Conservation (phyloP, 371 early-diverging fungal genomes). For the Mucor circinelloides region DNA sequence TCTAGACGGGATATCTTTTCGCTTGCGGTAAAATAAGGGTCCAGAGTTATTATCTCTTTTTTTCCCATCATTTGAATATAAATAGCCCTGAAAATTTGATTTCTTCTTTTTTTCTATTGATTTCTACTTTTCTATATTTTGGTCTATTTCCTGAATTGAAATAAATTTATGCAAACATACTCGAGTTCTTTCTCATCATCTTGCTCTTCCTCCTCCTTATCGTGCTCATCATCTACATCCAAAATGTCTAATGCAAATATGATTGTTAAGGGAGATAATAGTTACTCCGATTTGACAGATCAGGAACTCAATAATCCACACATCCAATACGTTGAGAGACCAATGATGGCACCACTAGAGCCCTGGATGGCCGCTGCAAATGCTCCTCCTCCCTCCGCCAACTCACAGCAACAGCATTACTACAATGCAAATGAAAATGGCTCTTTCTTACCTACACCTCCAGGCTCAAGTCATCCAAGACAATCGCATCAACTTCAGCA, state of each 20-base stretch:
- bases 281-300: constrained; percentile 7
- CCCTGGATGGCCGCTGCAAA: background rate
- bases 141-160: background rate
- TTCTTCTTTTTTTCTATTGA: background rate
- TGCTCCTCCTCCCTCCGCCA: background rate
- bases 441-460: background rate
- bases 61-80: background rate
- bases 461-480: background rate
- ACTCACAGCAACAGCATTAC: background rate
- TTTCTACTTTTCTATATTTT: background rate
- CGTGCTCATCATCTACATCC: background rate
- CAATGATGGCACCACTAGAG: background rate
- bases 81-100: background rate
- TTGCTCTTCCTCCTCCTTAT: background rate
- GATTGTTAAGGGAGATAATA: background rate
- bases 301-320: background rate
- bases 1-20: background rate
- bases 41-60: background rate
- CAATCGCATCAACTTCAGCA: background rate
- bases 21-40: background rate
- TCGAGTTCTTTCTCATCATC: background rate
- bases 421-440: background rate
- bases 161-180: background rate
- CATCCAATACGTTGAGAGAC: background rate
- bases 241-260: constrained; percentile 1